These are phyloP conservation scores for Cucumis melo DNA, from an alignment of 306 rosid species.

Conservation along the genomic window DNA sequence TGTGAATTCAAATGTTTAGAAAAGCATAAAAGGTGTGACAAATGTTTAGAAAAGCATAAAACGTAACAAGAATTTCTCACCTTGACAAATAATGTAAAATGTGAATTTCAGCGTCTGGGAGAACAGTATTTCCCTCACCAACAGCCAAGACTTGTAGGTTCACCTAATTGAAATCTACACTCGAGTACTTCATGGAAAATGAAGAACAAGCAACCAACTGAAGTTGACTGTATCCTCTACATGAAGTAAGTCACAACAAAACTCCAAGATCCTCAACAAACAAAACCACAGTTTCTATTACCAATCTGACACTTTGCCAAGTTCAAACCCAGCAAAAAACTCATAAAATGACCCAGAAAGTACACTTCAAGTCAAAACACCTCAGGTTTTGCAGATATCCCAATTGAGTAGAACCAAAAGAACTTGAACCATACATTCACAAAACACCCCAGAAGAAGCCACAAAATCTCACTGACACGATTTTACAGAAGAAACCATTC, in stretches of 20 bases:
- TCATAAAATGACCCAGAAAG: background rate
- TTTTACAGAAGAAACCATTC: background rate
- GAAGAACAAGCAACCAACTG: conserved; percentile 3
- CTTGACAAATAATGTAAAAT: background rate
- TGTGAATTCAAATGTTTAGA: background rate
- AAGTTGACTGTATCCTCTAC: background rate
- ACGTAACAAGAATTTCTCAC: background rate
- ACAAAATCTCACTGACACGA: conserved; percentile 7
- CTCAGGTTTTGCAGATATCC: background rate
- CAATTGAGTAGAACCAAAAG: conserved; percentile 4
- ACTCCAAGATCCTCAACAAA: conserved; percentile 2
- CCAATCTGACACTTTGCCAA: background rate
- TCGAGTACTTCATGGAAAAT: background rate
- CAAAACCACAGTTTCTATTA: background rate
- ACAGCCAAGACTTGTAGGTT: background rate
- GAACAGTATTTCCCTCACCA: background rate
- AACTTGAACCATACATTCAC: background rate
- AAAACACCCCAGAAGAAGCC: background rate
- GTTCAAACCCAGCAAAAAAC: background rate
- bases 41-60: background rate
- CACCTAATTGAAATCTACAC: background rate
- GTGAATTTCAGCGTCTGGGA: background rate
- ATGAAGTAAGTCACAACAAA: background rate
- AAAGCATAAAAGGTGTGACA: background rate
- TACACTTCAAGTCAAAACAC: background rate